Conservation (phyloP, 768 basidiomycete genomes). For the Termitomyces sp. region DNA sequence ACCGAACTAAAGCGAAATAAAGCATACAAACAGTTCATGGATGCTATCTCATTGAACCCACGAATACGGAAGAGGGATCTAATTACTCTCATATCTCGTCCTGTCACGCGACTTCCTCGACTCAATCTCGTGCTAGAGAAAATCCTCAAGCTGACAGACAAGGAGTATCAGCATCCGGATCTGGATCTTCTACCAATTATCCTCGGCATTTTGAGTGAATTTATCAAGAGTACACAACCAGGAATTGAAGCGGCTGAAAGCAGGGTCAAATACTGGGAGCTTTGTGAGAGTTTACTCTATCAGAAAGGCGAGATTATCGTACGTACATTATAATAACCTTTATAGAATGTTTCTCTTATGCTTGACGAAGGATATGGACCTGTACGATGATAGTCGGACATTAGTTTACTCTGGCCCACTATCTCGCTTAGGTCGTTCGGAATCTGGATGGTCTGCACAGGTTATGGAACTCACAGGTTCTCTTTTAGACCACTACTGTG, state of each 20-base stretch:
- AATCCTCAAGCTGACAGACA: slow-evolving; percentile 57
- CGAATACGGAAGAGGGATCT: slow-evolving; percentile 71
- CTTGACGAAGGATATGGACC: slow-evolving; percentile 65
- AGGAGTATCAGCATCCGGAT: slow-evolving; percentile 72
- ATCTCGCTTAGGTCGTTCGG: slow-evolving; percentile 52
- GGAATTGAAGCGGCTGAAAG: slow-evolving; percentile 89
- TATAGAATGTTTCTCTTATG: neutral
- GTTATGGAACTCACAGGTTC: slow-evolving; percentile 68
- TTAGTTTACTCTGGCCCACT: slow-evolving; percentile 65
- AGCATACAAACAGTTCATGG: slow-evolving; percentile 61
- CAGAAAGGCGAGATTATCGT: slow-evolving; percentile 82
- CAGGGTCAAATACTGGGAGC: slow-evolving; percentile 82
- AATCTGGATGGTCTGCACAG: slow-evolving; percentile 67
- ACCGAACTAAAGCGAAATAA: slow-evolving; percentile 67
- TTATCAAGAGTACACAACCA: slow-evolving; percentile 81
- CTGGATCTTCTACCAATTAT: slow-evolving; percentile 71
- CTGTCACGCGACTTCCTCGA: slow-evolving; percentile 84
- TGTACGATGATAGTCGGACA: slow-evolving; percentile 70
- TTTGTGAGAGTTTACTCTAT: slow-evolving; percentile 71
- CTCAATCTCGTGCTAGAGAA: slow-evolving; percentile 70
- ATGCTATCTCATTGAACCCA: slow-evolving; percentile 55
- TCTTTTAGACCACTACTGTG: slow-evolving; percentile 75
- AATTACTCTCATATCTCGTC: slow-evolving; percentile 77
- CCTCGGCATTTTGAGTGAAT: slow-evolving; percentile 58
- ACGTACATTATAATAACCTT: slow-evolving; percentile 18